phyloP scores from a whole-genome alignment of 345 rosid species.

The Excoecaria cochinchinensis region DNA sequence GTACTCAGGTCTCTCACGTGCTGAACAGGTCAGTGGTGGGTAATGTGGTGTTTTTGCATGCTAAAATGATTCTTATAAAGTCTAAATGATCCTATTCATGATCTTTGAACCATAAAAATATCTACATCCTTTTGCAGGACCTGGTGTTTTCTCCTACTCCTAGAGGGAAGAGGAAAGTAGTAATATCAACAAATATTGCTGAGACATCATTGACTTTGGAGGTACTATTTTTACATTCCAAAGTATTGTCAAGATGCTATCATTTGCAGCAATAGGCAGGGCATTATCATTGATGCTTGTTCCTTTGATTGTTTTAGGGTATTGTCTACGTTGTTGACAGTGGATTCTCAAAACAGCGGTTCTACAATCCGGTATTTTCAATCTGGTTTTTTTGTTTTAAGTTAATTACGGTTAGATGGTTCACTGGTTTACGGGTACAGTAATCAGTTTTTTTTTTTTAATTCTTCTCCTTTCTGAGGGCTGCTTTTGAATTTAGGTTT shows the following conservation, averaged over 20 bases:
- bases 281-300: conserved; percentile 18
- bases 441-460: neutral
- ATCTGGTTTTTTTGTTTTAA: conserved; percentile 18
- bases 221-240: conserved; percentile 40
- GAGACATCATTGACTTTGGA: conserved; percentile 94
- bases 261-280: conserved; percentile 3
- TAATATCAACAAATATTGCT: conserved; percentile 88
- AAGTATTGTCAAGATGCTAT: conserved; percentile 1
- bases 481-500: neutral
- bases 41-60: neutral
- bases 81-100: conserved; percentile 8
- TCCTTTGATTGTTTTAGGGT: conserved; percentile 52
- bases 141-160: conserved; percentile 83
- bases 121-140: conserved; percentile 48
- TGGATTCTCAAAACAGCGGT: conserved; percentile 94
- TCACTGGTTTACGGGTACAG: neutral
- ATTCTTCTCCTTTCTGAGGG: neutral
- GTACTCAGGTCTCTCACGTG: conserved; percentile 86
- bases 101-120: neutral
- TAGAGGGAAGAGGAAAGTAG: conserved; percentile 88
- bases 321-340: conserved; percentile 92
- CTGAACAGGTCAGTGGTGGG: conserved; percentile 61
- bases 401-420: conserved; percentile 3
- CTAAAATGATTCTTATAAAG: conserved; percentile 4
- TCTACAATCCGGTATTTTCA: conserved; percentile 81